These are phyloP conservation scores for Paecilomyces niveus DNA, from an alignment of 2,329 filamentous ascomycete genomes.

Conservation along the genomic window DNA sequence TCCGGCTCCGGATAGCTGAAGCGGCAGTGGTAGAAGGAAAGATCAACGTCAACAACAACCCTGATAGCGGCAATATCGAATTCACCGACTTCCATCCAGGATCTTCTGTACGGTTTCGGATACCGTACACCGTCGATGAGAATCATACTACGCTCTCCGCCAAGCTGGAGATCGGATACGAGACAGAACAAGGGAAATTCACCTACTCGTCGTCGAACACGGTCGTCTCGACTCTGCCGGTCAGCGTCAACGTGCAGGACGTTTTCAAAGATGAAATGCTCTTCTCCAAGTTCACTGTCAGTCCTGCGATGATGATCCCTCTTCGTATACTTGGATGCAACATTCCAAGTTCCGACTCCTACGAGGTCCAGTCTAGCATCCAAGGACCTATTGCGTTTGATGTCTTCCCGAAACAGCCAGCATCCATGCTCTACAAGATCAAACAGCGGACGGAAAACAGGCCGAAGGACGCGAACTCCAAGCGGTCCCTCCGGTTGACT, in stretches of 20 bases:
- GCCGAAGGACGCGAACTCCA: constrained; percentile 13
- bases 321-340: constrained; percentile 65
- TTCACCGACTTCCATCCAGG: constrained; percentile 27
- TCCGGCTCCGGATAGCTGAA: constrained; percentile 50
- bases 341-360: constrained; percentile 61
- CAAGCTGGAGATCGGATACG: constrained; percentile 69
- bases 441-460: constrained; percentile 21
- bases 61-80: constrained; percentile 40
- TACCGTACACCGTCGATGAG: constrained; percentile 82
- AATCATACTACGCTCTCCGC: constrained; percentile 64
- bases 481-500: constrained; percentile 48
- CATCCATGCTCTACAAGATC: constrained; percentile 74
- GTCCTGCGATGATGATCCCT: constrained; percentile 68
- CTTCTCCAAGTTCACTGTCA: constrained; percentile 87
- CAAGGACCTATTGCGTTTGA: constrained; percentile 43
- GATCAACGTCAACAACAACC: constrained; percentile 34
- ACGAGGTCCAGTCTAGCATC: constrained; percentile 47
- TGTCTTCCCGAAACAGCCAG: constrained; percentile 75
- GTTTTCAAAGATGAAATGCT: constrained; percentile 78
- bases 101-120: constrained; percentile 39
- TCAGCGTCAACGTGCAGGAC: constrained; percentile 95
- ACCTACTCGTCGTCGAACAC: constrained; percentile 55
- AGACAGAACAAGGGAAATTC: constrained; percentile 59
- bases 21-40: constrained; percentile 37
- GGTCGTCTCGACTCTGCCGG: constrained; percentile 66